These are phyloP conservation scores for Ogataea hybrid DNA, from an alignment of 1,139 yeast genomes.

Conservation along the genomic window DNA sequence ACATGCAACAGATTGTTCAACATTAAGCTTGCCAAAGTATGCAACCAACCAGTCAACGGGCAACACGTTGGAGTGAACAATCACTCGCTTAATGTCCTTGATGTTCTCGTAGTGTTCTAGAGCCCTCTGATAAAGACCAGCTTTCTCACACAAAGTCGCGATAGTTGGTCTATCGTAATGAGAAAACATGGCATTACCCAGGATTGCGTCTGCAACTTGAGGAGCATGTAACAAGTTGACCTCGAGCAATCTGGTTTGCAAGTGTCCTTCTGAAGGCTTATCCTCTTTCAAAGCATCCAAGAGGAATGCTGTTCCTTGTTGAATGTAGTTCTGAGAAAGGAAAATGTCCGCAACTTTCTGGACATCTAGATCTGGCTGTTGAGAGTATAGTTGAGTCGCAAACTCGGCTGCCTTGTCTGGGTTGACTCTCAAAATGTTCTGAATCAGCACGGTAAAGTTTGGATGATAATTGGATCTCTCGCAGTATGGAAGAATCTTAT, in stretches of 20 bases:
- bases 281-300: conserved; percentile 95
- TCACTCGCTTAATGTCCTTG: conserved; percentile 92
- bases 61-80: conserved; percentile 80
- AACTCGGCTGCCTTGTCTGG: conserved; percentile 99
- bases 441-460: conserved; percentile 85
- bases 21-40: conserved; percentile 91
- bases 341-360: conserved; percentile 92
- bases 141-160: conserved; percentile 90
- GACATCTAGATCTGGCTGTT: conserved; percentile 65
- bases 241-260: conserved; percentile 93
- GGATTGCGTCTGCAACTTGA: conserved; percentile 98
- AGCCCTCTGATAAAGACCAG: conserved; percentile 92
- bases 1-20: conserved; percentile 89
- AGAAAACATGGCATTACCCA: conserved; percentile 93
- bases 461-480: conserved; percentile 87
- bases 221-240: conserved; percentile 95
- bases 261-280: conserved; percentile 91
- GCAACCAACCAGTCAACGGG: conserved; percentile 93
- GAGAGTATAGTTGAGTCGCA: conserved; percentile 78
- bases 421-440: conserved; percentile 84
- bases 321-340: conserved; percentile 90
- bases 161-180: conserved; percentile 93
- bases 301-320: conserved; percentile 98
- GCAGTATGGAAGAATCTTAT: conserved; percentile 92
- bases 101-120: conserved; percentile 93